phyloP scores from a whole-genome alignment of 2,329 filamentous ascomycete species.

The Claviceps fusiformis region DNA sequence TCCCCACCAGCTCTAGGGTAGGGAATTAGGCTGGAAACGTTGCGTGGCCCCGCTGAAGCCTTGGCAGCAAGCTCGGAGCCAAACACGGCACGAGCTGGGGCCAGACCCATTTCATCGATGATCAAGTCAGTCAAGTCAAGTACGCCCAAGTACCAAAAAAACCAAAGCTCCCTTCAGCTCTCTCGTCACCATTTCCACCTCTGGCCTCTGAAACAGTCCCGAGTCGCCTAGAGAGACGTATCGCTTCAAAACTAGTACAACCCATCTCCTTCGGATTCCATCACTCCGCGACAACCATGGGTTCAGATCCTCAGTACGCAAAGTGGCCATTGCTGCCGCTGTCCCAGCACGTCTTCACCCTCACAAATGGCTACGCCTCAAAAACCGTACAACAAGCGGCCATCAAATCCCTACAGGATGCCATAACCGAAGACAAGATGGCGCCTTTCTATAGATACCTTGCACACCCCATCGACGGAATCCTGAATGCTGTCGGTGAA shows the following conservation, averaged over 20 bases:
- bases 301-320: conserved; percentile 71
- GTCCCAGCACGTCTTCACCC: conserved; percentile 73
- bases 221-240: not conserved
- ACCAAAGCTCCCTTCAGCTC: conserved; percentile 6
- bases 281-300: conserved; percentile 38
- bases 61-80: not conserved
- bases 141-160: not conserved
- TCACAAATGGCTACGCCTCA: conserved; percentile 66
- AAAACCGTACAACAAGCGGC: conserved; percentile 54
- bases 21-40: not conserved
- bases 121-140: not conserved
- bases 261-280: conserved; percentile 15
- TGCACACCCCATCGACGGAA: conserved; percentile 67
- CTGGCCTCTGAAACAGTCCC: conserved; percentile 3
- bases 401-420: conserved; percentile 64
- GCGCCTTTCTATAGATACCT: conserved; percentile 76
- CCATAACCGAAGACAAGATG: conserved; percentile 74
- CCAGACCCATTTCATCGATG: conserved; percentile 7
- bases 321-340: conserved; percentile 73
- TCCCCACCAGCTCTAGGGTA: not conserved
- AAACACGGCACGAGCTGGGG: too few relatives aligned
- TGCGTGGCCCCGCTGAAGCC: not conserved
- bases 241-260: not conserved
- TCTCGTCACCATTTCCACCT: conserved; percentile 1
- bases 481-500: conserved; percentile 66